Conservation (phyloP, 768 basidiomycete genomes). For the Lactifluus volemus region DNA sequence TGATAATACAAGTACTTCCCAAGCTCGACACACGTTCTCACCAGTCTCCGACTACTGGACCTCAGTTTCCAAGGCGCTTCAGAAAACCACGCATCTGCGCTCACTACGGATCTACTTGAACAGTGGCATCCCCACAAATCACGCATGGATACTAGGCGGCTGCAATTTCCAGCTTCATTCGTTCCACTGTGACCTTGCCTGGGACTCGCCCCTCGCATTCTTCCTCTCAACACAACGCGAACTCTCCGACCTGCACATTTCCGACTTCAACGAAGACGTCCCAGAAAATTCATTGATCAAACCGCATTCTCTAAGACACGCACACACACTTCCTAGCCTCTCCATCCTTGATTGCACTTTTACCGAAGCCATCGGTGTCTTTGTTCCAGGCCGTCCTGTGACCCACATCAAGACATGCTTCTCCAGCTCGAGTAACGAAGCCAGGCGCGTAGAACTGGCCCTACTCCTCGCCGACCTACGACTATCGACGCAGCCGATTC, state of each 20-base stretch:
- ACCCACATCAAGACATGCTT: conserved; percentile 62
- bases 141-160: conserved; percentile 32
- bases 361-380: conserved; percentile 47
- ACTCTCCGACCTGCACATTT: conserved; percentile 40
- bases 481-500: conserved; percentile 36
- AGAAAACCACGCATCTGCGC: conserved; percentile 37
- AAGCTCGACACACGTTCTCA: conserved; percentile 19
- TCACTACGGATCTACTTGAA: conserved; percentile 43
- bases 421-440: conserved; percentile 38
- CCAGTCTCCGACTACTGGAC: conserved; percentile 41
- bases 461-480: conserved; percentile 39
- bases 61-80: conserved; percentile 41
- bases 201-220: conserved; percentile 46
- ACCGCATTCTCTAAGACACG: conserved; percentile 23
- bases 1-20: conserved; percentile 20
- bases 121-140: conserved; percentile 22
- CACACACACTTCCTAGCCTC: conserved; percentile 37
- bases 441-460: conserved; percentile 46
- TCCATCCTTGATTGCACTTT: conserved; percentile 59
- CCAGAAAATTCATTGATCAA: conserved; percentile 21
- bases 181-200: conserved; percentile 59
- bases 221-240: conserved; percentile 43
- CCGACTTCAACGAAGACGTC: conserved; percentile 27
- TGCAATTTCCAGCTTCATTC: conserved; percentile 46
- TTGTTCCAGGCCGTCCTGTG: conserved; percentile 51